Evolutionary conservation across 805 yeast species (phyloP).

Genomic region (Wickerhamiella parazyma): DNA sequence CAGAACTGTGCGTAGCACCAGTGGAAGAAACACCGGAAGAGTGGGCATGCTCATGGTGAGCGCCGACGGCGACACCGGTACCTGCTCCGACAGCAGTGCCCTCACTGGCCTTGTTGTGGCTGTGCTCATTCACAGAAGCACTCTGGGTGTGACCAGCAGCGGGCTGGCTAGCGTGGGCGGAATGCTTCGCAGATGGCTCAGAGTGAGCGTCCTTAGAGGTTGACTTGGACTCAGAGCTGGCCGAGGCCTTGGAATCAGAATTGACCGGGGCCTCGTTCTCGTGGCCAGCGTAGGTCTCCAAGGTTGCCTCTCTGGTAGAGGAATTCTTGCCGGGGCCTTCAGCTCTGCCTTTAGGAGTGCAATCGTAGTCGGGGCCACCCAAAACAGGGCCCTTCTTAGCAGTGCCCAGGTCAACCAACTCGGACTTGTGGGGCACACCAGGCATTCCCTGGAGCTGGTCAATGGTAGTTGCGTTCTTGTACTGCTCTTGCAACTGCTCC

Average conservation of each 20-base stretch:
- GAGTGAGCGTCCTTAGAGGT: neutral
- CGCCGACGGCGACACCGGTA: conserved; percentile 3
- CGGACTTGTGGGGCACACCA: conserved; percentile 20
- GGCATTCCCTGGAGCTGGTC: conserved; percentile 19
- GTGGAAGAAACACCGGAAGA: neutral
- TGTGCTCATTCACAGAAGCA: neutral
- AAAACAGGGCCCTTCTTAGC: conserved; percentile 19
- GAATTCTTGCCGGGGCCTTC: conserved; percentile 5
- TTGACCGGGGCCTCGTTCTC: neutral
- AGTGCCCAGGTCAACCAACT: conserved; percentile 18
- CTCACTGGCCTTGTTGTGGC: neutral
- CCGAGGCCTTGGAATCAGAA: neutral
- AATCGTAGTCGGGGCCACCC: conserved; percentile 8
- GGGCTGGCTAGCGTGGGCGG: neutral
- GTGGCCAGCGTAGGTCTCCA: neutral
- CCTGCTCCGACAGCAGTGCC: conserved; percentile 2
- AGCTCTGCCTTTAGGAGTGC: conserved; percentile 1
- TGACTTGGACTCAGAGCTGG: too few relatives aligned
- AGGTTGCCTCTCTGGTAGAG: conserved; percentile 3
- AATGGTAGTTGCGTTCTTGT: conserved; percentile 7
- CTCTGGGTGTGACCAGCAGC: neutral
- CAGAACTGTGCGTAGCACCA: neutral
- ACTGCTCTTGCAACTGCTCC: neutral
- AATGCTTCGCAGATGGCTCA: too few relatives aligned
- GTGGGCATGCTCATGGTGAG: neutral